A percentile compares a stretch with the other conserved stretches of the same genome.
These are phyloP conservation scores for Fusarium brevicatenulatum DNA, from an alignment of 2,329 filamentous ascomycete species.

Conservation along the genomic window DNA sequence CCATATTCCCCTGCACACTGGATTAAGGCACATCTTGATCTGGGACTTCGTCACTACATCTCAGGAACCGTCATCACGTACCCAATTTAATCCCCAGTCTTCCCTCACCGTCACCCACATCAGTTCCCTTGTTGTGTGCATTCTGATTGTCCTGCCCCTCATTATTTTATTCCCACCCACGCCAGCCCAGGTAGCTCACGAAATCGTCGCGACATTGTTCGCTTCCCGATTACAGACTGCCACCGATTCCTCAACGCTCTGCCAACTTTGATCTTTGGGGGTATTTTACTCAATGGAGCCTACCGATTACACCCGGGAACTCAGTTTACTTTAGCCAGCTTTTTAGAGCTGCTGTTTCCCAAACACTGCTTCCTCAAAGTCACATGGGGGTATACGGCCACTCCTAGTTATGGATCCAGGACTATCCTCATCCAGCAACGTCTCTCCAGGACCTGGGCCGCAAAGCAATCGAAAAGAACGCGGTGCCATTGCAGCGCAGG, in stretches of 20 bases:
- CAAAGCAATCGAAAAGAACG: conserved; percentile 51
- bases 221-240: conserved; percentile 13
- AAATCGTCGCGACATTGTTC: conserved; percentile 25
- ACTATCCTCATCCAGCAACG: conserved; percentile 44
- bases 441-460: conserved; percentile 48
- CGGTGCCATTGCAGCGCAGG: conserved; percentile 54
- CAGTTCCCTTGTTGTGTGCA: conserved; percentile 29
- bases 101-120: conserved; percentile 27
- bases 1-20: conserved; percentile 14
- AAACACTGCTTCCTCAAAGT: conserved; percentile 7
- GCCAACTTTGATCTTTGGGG: conserved; percentile 7
- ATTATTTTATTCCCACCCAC: conserved; percentile 34
- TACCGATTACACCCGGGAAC: conserved; percentile 21
- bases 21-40: conserved; percentile 26
- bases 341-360: conserved; percentile 39
- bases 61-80: conserved; percentile 29
- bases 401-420: conserved; percentile 42
- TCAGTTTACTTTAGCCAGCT: conserved; percentile 34
- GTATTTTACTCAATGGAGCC: conserved; percentile 39
- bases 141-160: conserved; percentile 32
- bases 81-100: conserved; percentile 35
- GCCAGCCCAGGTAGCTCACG: conserved; percentile 17
- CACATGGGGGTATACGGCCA: conserved; percentile 36
- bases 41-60: conserved; percentile 11
- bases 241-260: conserved; percentile 26